These are phyloP conservation scores for Aureobasidium pullulans DNA, from an alignment of 2,329 filamentous ascomycete species.

Conservation along the genomic window DNA sequence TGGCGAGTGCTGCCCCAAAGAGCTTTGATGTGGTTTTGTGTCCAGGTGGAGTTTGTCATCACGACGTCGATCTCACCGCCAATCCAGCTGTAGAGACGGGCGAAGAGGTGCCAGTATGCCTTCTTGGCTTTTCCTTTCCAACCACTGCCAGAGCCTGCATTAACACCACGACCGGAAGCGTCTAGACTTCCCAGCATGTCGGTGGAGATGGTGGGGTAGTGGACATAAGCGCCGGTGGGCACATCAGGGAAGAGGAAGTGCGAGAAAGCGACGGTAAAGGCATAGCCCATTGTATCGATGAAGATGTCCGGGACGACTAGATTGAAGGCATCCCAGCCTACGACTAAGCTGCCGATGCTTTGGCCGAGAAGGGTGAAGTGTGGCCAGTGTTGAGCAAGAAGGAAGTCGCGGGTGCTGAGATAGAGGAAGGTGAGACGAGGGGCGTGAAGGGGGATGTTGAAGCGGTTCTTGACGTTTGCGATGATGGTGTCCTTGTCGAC, in stretches of 20 bases:
- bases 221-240: constrained; percentile 87
- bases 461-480: constrained; percentile 57
- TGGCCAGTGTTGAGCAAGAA: constrained; percentile 81
- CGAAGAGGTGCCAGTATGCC: constrained; percentile 81
- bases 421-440: constrained; percentile 84
- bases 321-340: constrained; percentile 90
- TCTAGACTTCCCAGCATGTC: constrained; percentile 89
- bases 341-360: constrained; percentile 75
- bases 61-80: constrained; percentile 83
- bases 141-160: constrained; percentile 74
- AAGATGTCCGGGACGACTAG: constrained; percentile 89
- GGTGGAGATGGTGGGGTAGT: constrained; percentile 96
- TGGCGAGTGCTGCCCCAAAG: constrained; percentile 60
- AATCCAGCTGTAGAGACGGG: constrained; percentile 70
- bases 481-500: constrained; percentile 75
- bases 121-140: constrained; percentile 64
- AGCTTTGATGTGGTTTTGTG: constrained; percentile 69
- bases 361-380: constrained; percentile 92
- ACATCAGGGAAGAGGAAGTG: constrained; percentile 74
- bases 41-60: constrained; percentile 98
- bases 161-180: constrained; percentile 59
- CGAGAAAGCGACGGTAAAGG: constrained; percentile 76
- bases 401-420: constrained; percentile 77
- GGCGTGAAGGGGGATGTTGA: constrained; percentile 83
- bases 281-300: constrained; percentile 97